Base-by-base conservation (phyloP, 768 basidiomycete species). In the Rhizopogon sp. region DNA sequence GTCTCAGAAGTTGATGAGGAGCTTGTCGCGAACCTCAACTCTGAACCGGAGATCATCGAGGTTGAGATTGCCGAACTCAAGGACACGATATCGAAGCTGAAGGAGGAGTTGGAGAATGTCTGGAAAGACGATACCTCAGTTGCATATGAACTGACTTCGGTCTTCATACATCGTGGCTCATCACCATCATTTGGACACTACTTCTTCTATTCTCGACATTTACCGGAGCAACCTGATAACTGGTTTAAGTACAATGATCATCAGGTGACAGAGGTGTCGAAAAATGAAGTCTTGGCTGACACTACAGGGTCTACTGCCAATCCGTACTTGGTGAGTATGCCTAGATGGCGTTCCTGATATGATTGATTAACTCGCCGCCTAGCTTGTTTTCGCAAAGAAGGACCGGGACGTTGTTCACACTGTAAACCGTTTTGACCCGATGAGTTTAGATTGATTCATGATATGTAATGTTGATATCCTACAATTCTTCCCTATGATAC, bases 221-320 rank as follows among this genome's bases (percentile, higher is more conserved):
- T 97, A 13, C 95, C 93, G 1, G 81, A 83, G 46, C 71, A 83
- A 22, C 85, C 86, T 10, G 88, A 97, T 55, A 78, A 80, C 43
- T 98, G 94, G 92, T 93, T 94, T 80, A 96, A 96, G 72, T 93
- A 96, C 74, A 98, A 98, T 66, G 95, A 98, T 66, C 91, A 91
- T 39, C 84, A 82, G 56, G 92, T 98, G 8, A 78, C 83, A 3
- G 77, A 83, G 28, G 90, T 93, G 0, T 70, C 79, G 8, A 88
- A 90, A 63, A 83, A 83, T 7, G 94, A 97, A 63, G 88, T 98
- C 2, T 75, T 97, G 51, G 85, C 84, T 29, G 91, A 97, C 73
- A 90, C 93, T 37, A 92, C 90, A n/a, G 90, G 89, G 20, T 87
- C 82, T 16, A 92, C 84, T 37, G 91, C 89, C n/a, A 93, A 93